Evolutionary conservation across 352 stramenopile genomes (phyloP), one percentile per base, ranked within the genome.

Genomic region (Aphanomyces astaci): DNA sequence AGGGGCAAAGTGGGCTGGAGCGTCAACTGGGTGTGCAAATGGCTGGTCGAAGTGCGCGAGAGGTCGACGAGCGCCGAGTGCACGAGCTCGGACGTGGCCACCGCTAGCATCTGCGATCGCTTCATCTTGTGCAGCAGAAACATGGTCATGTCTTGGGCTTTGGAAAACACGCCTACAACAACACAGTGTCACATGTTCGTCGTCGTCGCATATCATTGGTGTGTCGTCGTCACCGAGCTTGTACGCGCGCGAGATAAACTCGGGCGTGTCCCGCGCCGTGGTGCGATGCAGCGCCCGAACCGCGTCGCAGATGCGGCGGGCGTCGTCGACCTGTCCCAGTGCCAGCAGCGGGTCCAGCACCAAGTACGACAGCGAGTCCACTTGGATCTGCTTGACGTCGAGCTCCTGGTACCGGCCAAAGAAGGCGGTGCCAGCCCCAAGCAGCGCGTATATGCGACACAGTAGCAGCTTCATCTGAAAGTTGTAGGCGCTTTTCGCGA

Each of bases 381-480:
- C 63, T 63, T 95, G 86, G 49, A 95, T 78, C 56, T 95, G 86
- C 75, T 95, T 95, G 33, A 93, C 73, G 60, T 95, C 84, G 11
- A 95, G 76, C 64, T 93, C 85, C 9, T 74, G 73, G 69, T 94
- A 83, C 31, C 82, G 80, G 19, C 48, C 69, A 24, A 90, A 69
- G 78, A 94, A 88, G 1, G 84, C 80, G 4, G 81, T 70, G 19
- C 77, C 77, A 10, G 83, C 82, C n/a, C 78, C 84, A 22, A 95
- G 57, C 43, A 88, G 89, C 9, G 72, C 81, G 68, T 95, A 95
- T 28, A 95, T 73, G 24, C 81, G 86, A 27, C 77, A 87, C 32
- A 95, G 73, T 11, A 93, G 70, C n/a, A 95, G 75, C 74, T 93
- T 93, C 84, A 95, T 93, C 75, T 95, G 86, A 71, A 95, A 95